These are phyloP conservation scores for Melanogaster broomeanus DNA, from an alignment of 768 basidiomycete genomes.

Conservation along the genomic window DNA sequence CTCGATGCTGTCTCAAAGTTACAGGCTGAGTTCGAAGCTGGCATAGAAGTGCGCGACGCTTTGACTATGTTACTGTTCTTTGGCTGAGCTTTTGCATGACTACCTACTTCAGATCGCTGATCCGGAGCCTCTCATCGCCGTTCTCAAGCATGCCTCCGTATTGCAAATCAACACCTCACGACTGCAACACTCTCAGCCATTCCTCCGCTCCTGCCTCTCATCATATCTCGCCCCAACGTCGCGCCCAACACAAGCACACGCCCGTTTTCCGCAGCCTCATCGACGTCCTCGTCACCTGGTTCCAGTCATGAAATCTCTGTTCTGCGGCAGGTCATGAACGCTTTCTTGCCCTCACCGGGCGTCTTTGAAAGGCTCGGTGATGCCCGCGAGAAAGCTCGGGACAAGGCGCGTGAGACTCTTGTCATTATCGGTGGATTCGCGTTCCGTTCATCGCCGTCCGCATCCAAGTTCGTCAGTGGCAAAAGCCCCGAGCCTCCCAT, in stretches of 20 bases:
- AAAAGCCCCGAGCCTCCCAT: constrained; percentile 74
- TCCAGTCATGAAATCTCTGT: constrained; percentile 52
- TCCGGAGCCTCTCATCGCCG: constrained; percentile 65
- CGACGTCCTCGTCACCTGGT: constrained; percentile 45
- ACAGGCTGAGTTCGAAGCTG: constrained; percentile 71
- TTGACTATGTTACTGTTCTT: constrained; percentile 7
- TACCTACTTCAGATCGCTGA: constrained; percentile 60
- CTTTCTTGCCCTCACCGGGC: constrained; percentile 76
- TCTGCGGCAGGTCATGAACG: constrained; percentile 66
- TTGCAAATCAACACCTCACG: constrained; percentile 79
- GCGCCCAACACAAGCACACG: constrained; percentile 26
- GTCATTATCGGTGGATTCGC: constrained; percentile 73
- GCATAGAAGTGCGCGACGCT: constrained; percentile 55
- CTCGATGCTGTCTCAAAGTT: constrained; percentile 80
- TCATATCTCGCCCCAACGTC: constrained; percentile 46
- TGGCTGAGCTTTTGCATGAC: constrained; percentile 12
- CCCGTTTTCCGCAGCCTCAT: constrained; percentile 55
- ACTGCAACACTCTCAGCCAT: constrained; percentile 75
- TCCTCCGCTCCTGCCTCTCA: constrained; percentile 62
- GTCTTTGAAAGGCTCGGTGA: constrained; percentile 85
- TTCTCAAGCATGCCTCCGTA: constrained; percentile 73
- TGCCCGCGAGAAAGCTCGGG: constrained; percentile 63
- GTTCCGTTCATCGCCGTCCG: constrained; percentile 53
- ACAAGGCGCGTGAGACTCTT: constrained; percentile 76
- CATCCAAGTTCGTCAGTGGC: constrained; percentile 47